Percentiles rank a stretch among this genome's conserved stretches.
These are phyloP conservation scores for Exophiala viscosa DNA, from an alignment of 2,329 filamentous ascomycete species.

Conservation along the genomic window DNA sequence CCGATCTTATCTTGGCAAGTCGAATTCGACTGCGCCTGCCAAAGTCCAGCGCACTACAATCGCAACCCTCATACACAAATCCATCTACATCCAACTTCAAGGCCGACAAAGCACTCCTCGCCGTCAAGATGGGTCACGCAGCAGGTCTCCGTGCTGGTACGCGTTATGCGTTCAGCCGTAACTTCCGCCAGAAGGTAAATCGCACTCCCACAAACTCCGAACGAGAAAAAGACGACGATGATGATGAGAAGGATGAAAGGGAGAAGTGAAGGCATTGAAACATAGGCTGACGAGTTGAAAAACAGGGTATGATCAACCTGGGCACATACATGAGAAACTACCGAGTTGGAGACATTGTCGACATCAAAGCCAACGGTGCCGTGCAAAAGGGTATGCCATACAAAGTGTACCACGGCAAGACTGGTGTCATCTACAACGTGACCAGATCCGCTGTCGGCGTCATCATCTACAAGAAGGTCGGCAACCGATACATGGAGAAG, in stretches of 20 bases:
- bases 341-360: conserved; percentile 96
- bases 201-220: background rate
- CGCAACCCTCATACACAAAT: conserved; percentile 23
- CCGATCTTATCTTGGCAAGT: conserved; percentile 2
- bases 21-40: conserved; percentile 2
- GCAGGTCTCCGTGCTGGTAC: conserved; percentile 83
- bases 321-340: conserved; percentile 76
- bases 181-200: conserved; percentile 76
- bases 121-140: conserved; percentile 68
- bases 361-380: conserved; percentile 98
- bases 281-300: conserved; percentile 6
- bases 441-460: conserved; percentile 96
- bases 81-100: conserved; percentile 45
- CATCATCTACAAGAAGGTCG: conserved; percentile 99
- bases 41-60: background rate
- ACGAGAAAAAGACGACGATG: background rate
- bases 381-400: conserved; percentile 99
- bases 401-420: conserved; percentile 99
- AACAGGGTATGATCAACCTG: conserved; percentile 74
- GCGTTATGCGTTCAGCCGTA: conserved; percentile 81
- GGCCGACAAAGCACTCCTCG: conserved; percentile 48
- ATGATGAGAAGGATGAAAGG: background rate
- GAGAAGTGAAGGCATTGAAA: background rate
- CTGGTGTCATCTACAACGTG: conserved; percentile 97
- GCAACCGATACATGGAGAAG: conserved; percentile 99